Evolutionary conservation across 768 basidiomycete genomes (phyloP), one percentile per base, ranked within the genome.

Genomic region (Suillus subaureus): DNA sequence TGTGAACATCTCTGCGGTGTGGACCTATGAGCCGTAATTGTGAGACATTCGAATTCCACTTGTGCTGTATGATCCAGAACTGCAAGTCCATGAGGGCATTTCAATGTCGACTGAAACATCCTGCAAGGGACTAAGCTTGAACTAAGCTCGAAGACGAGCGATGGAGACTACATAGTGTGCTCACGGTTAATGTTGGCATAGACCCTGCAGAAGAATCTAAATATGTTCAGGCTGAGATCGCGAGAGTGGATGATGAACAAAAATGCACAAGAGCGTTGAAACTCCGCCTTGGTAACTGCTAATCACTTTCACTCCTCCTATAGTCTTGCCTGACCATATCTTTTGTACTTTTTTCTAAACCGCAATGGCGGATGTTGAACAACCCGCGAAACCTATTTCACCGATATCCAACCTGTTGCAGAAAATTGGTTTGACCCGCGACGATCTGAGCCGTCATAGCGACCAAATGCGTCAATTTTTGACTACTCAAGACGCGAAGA

Each of bases 391-490:
- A 68, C 77, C 76, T 11, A 63, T 75, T 40, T 93, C 91, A 9
- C 92, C 92, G 42, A 91, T 92, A 35, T 89, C 89, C 39, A 86
- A 88, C 70, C 84, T 93, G 28, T 79, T 93, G 42, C 81, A 85
- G 70, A 86, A 87, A 21, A 82, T 93, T 49, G 91, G 91, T 61
- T 83, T 93, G 72, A 92, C 92, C 69, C 85, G 90, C 76, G 87
- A 91, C 71, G 92, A 93, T 78, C 80, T 93, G 64, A 74, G 81
- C 70, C 83, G 85, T 73, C 89, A 86, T 73, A 91, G 88, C 71
- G 84, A 89, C 79, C 85, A 92, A 75, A 93, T 93, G 91, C 89
- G 91, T 61, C 87, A 87, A 70, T 92, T 91, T 80, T 82, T 92
- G 69, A 88, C 85, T 40, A 77, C 86, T 37, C 83, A 87, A 72